A percentile compares a stretch with the other conserved stretches of the same genome.
Conservation (phyloP, 2,329 filamentous ascomycete species). For the Epichloe amarillans region DNA sequence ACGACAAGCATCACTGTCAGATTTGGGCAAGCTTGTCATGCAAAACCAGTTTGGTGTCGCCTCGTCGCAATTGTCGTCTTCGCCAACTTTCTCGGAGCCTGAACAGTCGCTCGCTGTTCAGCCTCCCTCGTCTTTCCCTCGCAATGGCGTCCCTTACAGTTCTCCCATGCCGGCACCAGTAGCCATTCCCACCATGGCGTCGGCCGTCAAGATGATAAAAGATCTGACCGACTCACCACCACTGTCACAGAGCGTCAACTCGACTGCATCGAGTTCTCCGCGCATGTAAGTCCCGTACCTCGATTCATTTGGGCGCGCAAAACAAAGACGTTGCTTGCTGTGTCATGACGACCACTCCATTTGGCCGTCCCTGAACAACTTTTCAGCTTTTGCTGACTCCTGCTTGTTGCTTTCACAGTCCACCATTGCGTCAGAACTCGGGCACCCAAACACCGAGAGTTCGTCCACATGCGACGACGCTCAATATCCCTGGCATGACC, state of each 20-base stretch:
- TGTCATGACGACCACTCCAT: neutral
- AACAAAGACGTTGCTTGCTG: neutral
- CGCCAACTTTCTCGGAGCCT: constrained; percentile 17
- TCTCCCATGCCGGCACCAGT: constrained; percentile 11
- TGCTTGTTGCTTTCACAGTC: constrained; percentile 28
- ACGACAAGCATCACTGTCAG: constrained; percentile 27
- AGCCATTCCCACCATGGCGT: constrained; percentile 24
- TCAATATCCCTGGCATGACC: constrained; percentile 94
- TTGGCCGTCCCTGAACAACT: neutral
- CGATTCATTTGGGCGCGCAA: neutral
- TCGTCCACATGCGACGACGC: constrained; percentile 75
- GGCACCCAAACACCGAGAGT: constrained; percentile 65
- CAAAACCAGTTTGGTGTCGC: constrained; percentile 25
- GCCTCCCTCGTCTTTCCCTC: constrained; percentile 18
- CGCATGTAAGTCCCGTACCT: constrained; percentile 34
- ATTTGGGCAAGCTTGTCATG: constrained; percentile 32
- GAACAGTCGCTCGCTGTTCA: constrained; percentile 21
- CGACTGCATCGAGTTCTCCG: constrained; percentile 45
- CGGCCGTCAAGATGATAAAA: constrained; percentile 28
- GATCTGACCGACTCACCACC: constrained; percentile 39
- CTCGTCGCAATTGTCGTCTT: constrained; percentile 14
- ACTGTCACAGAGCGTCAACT: constrained; percentile 42
- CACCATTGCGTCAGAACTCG: constrained; percentile 58
- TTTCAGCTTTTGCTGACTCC: neutral
- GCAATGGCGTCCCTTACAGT: constrained; percentile 16